phyloP scores from a whole-genome alignment of 148 eudicot species.

The Rhododendron kiyosumense region DNA sequence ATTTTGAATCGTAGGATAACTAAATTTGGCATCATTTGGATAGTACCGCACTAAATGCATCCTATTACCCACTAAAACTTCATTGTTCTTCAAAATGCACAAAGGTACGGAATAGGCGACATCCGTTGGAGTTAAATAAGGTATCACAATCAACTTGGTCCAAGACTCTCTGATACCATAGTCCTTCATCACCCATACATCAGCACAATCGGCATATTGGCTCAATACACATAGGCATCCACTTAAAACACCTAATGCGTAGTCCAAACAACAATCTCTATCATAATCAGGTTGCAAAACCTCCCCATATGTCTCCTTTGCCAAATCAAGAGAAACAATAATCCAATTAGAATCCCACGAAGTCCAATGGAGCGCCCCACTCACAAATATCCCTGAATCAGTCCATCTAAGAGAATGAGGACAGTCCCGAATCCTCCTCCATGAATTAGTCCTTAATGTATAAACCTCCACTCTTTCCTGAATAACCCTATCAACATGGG shows the following conservation, averaged over 20 bases:
- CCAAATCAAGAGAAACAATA: constrained; percentile 18
- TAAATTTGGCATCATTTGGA: too few species aligned
- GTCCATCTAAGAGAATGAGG: constrained; percentile 10
- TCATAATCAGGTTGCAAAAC: not conserved
- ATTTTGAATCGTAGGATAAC: too few species aligned
- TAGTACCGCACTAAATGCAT: not conserved
- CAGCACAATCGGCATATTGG: not conserved
- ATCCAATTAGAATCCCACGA: not conserved
- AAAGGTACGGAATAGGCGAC: too few species aligned
- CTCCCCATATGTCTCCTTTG: too few species aligned
- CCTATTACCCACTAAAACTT: not conserved
- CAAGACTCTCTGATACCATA: not conserved
- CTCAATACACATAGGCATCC: not conserved
- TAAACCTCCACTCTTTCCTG: constrained; percentile 10
- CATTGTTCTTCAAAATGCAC: not conserved
- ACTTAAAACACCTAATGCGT: constrained; percentile 4
- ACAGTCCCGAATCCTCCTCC: not conserved
- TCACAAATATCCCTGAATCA: constrained; percentile 25
- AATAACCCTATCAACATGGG: not conserved
- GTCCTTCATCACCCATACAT: not conserved
- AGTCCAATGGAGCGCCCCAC: constrained; percentile 53
- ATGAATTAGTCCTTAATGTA: not conserved
- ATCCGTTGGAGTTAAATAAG: not conserved
- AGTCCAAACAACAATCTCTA: not conserved
- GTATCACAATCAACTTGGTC: too few species aligned